A percentile compares a stretch with the other conserved stretches of the same genome.
These are phyloP conservation scores for Eimeria brunetti DNA, from an alignment of 169 alveolate species.

Conservation along the genomic window DNA sequence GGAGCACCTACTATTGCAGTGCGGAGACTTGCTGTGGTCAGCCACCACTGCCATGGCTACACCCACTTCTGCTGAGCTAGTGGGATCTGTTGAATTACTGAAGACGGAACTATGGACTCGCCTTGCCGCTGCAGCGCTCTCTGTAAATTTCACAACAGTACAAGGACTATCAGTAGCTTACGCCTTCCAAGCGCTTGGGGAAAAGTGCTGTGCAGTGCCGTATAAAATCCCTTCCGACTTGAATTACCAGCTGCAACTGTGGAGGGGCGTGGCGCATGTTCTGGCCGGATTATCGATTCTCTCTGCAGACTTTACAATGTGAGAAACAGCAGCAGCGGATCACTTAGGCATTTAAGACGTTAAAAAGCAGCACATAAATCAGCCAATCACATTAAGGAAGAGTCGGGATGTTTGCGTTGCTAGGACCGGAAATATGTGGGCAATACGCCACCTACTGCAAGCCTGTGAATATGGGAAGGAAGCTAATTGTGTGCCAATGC, in stretches of 20 bases:
- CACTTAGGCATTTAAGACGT: not conserved
- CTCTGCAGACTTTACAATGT: slow-evolving; percentile 50
- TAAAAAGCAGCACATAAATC: not conserved
- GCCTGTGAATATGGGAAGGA: slow-evolving; percentile 70
- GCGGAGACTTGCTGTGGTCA: slow-evolving; percentile 55
- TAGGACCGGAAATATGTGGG: slow-evolving; percentile 48
- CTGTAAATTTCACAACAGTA: not conserved
- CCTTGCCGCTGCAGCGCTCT: slow-evolving; percentile 66
- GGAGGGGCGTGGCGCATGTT: slow-evolving; percentile 75
- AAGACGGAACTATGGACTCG: slow-evolving; percentile 60
- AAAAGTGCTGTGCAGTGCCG: slow-evolving; percentile 37
- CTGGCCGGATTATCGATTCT: slow-evolving; percentile 36
- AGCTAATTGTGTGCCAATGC: slow-evolving; percentile 38
- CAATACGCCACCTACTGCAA: slow-evolving; percentile 67
- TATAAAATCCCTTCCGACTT: slow-evolving; percentile 14
- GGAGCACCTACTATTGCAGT: slow-evolving; percentile 36
- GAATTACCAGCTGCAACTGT: slow-evolving; percentile 18
- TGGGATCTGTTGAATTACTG: not conserved
- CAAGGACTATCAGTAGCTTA: slow-evolving; percentile 37
- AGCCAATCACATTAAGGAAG: not conserved
- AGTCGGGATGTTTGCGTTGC: not conserved
- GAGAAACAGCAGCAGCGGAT: slow-evolving; percentile 1
- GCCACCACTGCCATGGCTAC: slow-evolving; percentile 49
- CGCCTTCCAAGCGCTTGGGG: slow-evolving; percentile 57
- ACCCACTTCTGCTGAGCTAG: slow-evolving; percentile 15